Evolutionary conservation across 2,329 filamentous ascomycete species (phyloP), one percentile per base, ranked within the genome.

Genomic region (Exophiala oligosperma): DNA sequence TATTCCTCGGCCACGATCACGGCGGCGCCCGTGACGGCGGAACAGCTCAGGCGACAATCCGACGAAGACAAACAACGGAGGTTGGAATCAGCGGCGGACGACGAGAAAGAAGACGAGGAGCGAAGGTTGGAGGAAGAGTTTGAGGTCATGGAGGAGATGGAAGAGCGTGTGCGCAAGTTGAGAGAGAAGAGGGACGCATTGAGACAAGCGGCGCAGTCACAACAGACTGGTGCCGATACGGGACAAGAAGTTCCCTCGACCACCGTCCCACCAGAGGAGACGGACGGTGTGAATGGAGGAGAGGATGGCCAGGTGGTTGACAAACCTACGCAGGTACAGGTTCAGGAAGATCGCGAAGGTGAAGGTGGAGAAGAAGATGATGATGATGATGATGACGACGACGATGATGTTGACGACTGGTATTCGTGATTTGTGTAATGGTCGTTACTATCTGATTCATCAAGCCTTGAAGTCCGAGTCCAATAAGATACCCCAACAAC

Each of bases 141-240:
- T 64, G 89, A 91, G 57, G 87, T 92, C 70, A 93, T 93, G 90
- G 87, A 89, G 69, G 84, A 86, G 68, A 79, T 93, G 47, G 90
- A 93, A 71, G 83, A 84, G 52, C 82, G 89, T 5, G 87, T 93
- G 11, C 79, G 80, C 59, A 81, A 79, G 60, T 73, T 93, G 54
- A 88, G 89, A 70, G 85, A 90, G 69, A 85, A 84, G 71, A 79
- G 89, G 48, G 90, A 92, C 68, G 84, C 85, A 54, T 70, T 92
- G 61, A 79, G 84, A 67, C 76, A 66, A 67, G 78, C 65, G 54
- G 69, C 52, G 54, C 56, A 37, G 21, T 24, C 23, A 41, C 9
- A 17, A 17, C 17, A n/a, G 44, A 56, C 32, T 11, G 32, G 32
- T 35, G 32, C 57, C 44, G 50, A 54, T 41, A 69, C 66, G 24